Evolutionary conservation across 192 early-diverging fungal species (phyloP).

Genomic region (Entomortierella parvispora): DNA sequence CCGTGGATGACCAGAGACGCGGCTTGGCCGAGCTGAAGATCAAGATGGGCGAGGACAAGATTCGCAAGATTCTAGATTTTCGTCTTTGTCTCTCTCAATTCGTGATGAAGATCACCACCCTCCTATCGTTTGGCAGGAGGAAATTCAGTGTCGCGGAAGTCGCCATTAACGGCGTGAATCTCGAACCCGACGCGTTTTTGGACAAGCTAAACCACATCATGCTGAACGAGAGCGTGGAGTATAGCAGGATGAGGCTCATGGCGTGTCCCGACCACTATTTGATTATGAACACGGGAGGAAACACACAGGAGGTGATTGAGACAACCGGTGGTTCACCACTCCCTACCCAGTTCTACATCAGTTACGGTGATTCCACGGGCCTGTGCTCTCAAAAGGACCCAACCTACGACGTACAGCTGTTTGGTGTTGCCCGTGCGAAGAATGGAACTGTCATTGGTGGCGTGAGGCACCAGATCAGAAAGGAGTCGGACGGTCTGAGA

Average conservation of each 20-base stretch:
- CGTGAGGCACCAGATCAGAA: slow-evolving; percentile 11
- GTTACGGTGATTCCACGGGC: not conserved
- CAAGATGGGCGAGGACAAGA: slow-evolving; percentile 5
- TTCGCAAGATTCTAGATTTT: slow-evolving; percentile 7
- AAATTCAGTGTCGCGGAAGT: slow-evolving; percentile 4
- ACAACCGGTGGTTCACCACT: slow-evolving; percentile 6
- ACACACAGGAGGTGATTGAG: slow-evolving; percentile 10
- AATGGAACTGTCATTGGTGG: slow-evolving; percentile 5
- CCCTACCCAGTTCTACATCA: slow-evolving; percentile 11
- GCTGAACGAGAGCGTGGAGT: not conserved
- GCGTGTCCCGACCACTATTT: slow-evolving; percentile 10
- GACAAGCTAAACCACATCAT: not conserved
- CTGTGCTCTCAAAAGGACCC: slow-evolving; percentile 5
- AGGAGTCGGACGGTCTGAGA: slow-evolving; percentile 12
- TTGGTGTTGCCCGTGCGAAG: slow-evolving; percentile 7
- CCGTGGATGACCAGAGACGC: slow-evolving; percentile 3
- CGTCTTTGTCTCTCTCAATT: slow-evolving; percentile 8
- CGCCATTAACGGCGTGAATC: slow-evolving; percentile 6
- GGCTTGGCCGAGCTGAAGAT: slow-evolving; percentile 10
- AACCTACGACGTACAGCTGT: slow-evolving; percentile 12
- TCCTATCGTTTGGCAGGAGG: slow-evolving; percentile 16
- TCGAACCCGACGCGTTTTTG: slow-evolving; percentile 6
- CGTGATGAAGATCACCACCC: not conserved
- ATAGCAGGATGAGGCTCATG: slow-evolving; percentile 5
- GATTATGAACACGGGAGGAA: not conserved